Conservation (phyloP, 2,329 filamentous ascomycete species). For the Stenocarpella maydis region DNA sequence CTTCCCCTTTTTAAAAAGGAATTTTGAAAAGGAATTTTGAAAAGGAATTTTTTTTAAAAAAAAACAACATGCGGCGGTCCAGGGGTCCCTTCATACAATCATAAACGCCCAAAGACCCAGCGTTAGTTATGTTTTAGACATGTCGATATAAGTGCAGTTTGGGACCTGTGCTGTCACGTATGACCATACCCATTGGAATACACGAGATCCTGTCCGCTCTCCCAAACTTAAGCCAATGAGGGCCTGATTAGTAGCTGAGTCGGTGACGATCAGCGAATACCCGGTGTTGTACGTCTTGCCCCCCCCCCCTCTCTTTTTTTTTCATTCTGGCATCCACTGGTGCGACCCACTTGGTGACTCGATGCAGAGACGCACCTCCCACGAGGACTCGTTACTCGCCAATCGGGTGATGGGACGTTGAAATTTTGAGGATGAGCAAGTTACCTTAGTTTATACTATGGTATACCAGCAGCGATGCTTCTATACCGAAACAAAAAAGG, state of each 20-base stretch:
- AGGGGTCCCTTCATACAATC: no score
- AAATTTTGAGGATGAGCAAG: not conserved
- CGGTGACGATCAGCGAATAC: not conserved
- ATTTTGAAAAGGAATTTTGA: no score
- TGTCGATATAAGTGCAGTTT: not conserved
- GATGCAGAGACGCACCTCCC: not conserved
- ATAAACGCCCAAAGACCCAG: no score
- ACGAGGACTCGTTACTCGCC: not conserved
- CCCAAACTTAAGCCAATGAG: not conserved
- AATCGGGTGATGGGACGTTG: not conserved
- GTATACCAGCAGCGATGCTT: no score
- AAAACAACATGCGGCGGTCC: no score
- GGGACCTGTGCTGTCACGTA: not conserved
- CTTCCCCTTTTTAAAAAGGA: no score
- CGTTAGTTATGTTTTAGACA: no score
- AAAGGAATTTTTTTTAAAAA: no score
- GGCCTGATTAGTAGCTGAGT: not conserved
- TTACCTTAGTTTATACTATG: not conserved
- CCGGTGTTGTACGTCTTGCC: constrained; percentile 1
- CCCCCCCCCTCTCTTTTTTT: no score
- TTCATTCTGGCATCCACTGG: not conserved
- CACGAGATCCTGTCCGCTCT: not conserved
- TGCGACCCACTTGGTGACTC: not conserved
- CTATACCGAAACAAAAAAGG: no score
- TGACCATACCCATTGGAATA: not conserved